A percentile compares a stretch with the other conserved stretches of the same genome.
Conservation (phyloP, 805 yeast genomes). For the Yarrowia divulgata region DNA sequence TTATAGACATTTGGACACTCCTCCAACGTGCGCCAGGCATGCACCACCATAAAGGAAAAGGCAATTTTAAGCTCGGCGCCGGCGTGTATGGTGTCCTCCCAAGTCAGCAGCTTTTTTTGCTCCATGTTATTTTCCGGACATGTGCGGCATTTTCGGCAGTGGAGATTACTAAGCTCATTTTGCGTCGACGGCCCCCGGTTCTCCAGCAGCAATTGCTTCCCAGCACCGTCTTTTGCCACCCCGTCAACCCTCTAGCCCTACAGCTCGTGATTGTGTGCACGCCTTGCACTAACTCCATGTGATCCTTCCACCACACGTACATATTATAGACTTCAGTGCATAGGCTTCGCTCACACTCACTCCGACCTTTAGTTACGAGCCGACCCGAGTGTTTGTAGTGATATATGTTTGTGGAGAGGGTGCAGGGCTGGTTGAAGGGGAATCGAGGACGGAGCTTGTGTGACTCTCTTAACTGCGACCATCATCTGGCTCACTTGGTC, state of each 20-base stretch:
- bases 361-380: neutral
- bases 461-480: too few species aligned
- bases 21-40: conserved; percentile 23
- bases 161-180: neutral
- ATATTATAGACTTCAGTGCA: neutral
- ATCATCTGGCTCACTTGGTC: too few species aligned
- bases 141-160: conserved; percentile 14
- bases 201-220: neutral
- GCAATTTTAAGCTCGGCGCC: neutral
- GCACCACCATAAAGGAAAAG: conserved; percentile 14
- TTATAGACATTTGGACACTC: conserved; percentile 31
- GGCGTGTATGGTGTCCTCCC: conserved; percentile 36
- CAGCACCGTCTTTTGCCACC: too few species aligned
- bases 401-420: neutral
- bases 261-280: neutral
- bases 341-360: neutral
- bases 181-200: too few species aligned
- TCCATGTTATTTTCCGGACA: conserved; percentile 31
- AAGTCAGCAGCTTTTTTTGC: conserved; percentile 34
- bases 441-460: neutral
- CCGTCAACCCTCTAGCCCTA: neutral
- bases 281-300: conserved; percentile 34
- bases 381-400: conserved; percentile 7
- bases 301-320: neutral
- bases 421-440: neutral